Evolutionary conservation across 2,329 filamentous ascomycete genomes (phyloP).

Genomic region (Myotisia sp.): DNA sequence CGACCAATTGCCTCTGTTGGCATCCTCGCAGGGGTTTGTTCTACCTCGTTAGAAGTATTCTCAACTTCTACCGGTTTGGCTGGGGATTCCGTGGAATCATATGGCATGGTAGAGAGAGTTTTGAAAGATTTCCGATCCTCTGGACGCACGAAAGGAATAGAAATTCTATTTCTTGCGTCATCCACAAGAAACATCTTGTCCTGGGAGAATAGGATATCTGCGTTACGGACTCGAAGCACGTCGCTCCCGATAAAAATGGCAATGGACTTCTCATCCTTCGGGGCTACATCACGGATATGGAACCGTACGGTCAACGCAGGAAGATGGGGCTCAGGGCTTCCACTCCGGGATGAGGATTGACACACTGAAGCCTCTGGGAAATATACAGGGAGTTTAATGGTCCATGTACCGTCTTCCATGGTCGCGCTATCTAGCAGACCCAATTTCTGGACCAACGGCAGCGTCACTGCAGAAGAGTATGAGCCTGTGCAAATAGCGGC

Average conservation of each 20-base stretch:
- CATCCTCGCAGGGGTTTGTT: background rate
- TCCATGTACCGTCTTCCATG: slow-evolving; percentile 50
- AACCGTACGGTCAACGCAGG: slow-evolving; percentile 72
- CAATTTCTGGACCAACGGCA: slow-evolving; percentile 59
- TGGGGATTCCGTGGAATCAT: slow-evolving; percentile 10
- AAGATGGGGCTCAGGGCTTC: slow-evolving; percentile 60
- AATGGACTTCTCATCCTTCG: slow-evolving; percentile 43
- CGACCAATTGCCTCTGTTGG: slow-evolving; percentile 22
- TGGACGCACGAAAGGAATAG: slow-evolving; percentile 80
- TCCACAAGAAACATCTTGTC: slow-evolving; percentile 80
- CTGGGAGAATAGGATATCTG: slow-evolving; percentile 81
- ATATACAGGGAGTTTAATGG: slow-evolving; percentile 67
- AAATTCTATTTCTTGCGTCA: slow-evolving; percentile 71
- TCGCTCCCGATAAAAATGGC: slow-evolving; percentile 87
- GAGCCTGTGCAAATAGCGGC: slow-evolving; percentile 87
- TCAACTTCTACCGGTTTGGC: slow-evolving; percentile 3
- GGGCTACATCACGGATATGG: slow-evolving; percentile 46
- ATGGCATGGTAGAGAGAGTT: slow-evolving; percentile 49
- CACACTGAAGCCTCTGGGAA: slow-evolving; percentile 82
- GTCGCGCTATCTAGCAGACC: slow-evolving; percentile 54
- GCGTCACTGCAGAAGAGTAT: slow-evolving; percentile 69
- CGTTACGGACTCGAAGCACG: slow-evolving; percentile 68
- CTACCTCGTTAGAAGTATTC: background rate
- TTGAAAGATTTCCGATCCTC: slow-evolving; percentile 76
- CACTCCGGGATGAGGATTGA: slow-evolving; percentile 52